A percentile compares a stretch with the other conserved stretches of the same genome.
Conservation (phyloP, 352 stramenopile genomes). For the Globisporangium okanoganense region DNA sequence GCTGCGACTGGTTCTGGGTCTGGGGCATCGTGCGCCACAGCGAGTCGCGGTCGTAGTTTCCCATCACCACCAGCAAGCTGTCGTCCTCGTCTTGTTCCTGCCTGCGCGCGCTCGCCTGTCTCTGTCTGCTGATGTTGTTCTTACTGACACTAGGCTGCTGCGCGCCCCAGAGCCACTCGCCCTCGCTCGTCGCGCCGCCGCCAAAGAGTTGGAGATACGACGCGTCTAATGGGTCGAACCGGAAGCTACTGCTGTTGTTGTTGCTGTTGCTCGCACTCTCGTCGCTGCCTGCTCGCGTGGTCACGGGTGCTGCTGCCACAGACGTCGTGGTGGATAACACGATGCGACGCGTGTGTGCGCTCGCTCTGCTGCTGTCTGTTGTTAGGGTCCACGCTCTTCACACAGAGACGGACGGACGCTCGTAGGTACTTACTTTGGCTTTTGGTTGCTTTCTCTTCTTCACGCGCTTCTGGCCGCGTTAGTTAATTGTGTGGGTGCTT, state of each 20-base stretch:
- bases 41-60: slow-evolving; percentile 54
- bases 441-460: slow-evolving; percentile 3
- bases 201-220: slow-evolving; percentile 12
- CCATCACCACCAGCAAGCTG: slow-evolving; percentile 26
- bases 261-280: slow-evolving; percentile 12
- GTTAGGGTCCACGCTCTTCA: not conserved
- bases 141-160: not conserved
- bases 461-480: slow-evolving; percentile 12
- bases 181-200: slow-evolving; percentile 3
- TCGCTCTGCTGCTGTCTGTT: not conserved
- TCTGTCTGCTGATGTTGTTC: slow-evolving; percentile 3
- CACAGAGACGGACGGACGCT: not conserved
- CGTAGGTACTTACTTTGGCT: not conserved
- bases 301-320: slow-evolving; percentile 23
- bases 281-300: slow-evolving; percentile 16
- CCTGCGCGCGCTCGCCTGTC: slow-evolving; percentile 7
- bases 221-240: slow-evolving; percentile 15
- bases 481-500: slow-evolving; percentile 1
- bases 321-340: slow-evolving; percentile 26
- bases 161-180: slow-evolving; percentile 25
- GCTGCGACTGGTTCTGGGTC: slow-evolving; percentile 12
- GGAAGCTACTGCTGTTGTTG: slow-evolving; percentile 13
- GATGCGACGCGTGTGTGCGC: not conserved
- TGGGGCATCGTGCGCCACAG: slow-evolving; percentile 49
- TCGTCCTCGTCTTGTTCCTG: not conserved